These are phyloP conservation scores for Phytopythium montanum DNA, from an alignment of 352 stramenopile species.

Conservation along the genomic window DNA sequence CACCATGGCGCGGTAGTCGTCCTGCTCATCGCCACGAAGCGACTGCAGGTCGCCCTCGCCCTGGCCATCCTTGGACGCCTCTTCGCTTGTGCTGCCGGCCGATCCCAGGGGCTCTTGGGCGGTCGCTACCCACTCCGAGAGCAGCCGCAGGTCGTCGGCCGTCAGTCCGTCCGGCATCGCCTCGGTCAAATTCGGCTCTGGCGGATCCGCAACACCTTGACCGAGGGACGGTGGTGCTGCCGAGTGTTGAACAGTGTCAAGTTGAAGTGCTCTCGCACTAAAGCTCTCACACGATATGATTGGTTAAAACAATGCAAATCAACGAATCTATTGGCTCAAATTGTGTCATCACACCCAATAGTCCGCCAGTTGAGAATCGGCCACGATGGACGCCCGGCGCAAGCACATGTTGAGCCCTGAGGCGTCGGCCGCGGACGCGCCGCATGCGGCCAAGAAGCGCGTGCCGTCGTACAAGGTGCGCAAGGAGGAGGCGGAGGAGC, in stretches of 20 bases:
- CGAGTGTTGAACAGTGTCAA: too few species aligned
- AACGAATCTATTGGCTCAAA: too few species aligned
- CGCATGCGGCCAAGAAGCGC: constrained; percentile 12
- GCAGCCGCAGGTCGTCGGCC: neutral
- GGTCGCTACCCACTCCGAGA: neutral
- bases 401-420: neutral
- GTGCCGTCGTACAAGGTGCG: constrained; percentile 23
- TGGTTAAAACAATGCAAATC: too few species aligned
- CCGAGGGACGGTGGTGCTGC: too few species aligned
- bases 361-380: neutral
- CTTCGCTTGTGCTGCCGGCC: neutral
- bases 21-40: neutral
- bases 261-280: too few species aligned
- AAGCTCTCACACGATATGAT: too few species aligned
- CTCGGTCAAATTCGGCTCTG: neutral
- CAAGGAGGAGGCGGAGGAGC: constrained; percentile 23
- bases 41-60: neutral
- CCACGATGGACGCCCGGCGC: neutral
- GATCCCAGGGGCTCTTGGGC: neutral
- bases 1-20: neutral
- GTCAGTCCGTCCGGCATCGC: neutral
- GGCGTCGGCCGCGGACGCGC: neutral
- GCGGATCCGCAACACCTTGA: too few species aligned
- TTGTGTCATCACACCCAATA: neutral
- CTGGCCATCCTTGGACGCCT: neutral